Conservation (phyloP, 1,284 basidiomycete genomes). For the Ustanciosporium gigantosporum region DNA sequence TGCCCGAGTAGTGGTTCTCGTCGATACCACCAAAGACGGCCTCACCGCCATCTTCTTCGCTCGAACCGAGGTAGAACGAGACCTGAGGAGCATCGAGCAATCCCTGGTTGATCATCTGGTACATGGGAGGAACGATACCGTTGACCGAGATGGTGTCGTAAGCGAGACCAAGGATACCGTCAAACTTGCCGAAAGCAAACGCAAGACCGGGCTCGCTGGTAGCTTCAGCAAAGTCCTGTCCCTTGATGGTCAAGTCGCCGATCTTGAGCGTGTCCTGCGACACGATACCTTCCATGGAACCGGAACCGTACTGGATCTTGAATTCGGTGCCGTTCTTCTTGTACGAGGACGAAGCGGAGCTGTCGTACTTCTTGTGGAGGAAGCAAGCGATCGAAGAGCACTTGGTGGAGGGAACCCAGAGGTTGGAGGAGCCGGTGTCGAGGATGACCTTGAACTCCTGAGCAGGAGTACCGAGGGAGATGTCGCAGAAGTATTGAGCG, state of each 20-base stretch:
- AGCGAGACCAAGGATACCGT: slow-evolving; percentile 91
- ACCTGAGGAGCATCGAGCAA: slow-evolving; percentile 86
- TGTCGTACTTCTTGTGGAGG: slow-evolving; percentile 92
- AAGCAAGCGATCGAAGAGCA: slow-evolving; percentile 98
- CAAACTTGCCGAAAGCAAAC: slow-evolving; percentile 87
- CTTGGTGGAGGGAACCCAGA: slow-evolving; percentile 85
- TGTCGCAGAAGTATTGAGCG: slow-evolving; percentile 93
- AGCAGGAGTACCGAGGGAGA: slow-evolving; percentile 77
- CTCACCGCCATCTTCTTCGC: slow-evolving; percentile 88
- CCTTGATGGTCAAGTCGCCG: slow-evolving; percentile 77
- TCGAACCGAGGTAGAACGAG: slow-evolving; percentile 88
- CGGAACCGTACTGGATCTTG: slow-evolving; percentile 92
- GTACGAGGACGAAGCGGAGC: slow-evolving; percentile 78
- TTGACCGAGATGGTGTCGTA: slow-evolving; percentile 97
- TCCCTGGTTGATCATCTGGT: slow-evolving; percentile 84
- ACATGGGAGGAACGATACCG: slow-evolving; percentile 90
- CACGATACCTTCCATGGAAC: slow-evolving; percentile 94
- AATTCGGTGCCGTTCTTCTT: slow-evolving; percentile 89
- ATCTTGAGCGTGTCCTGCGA: slow-evolving; percentile 82
- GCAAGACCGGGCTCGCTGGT: slow-evolving; percentile 95
- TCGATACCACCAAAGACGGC: slow-evolving; percentile 93
- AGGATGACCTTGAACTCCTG: slow-evolving; percentile 76
- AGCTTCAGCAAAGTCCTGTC: slow-evolving; percentile 92
- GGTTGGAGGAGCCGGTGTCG: slow-evolving; percentile 86
- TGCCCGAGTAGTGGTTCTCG: slow-evolving; percentile 75